Conservation (phyloP, 2,329 filamentous ascomycete genomes). For the Rhinocladiella mackenziei region DNA sequence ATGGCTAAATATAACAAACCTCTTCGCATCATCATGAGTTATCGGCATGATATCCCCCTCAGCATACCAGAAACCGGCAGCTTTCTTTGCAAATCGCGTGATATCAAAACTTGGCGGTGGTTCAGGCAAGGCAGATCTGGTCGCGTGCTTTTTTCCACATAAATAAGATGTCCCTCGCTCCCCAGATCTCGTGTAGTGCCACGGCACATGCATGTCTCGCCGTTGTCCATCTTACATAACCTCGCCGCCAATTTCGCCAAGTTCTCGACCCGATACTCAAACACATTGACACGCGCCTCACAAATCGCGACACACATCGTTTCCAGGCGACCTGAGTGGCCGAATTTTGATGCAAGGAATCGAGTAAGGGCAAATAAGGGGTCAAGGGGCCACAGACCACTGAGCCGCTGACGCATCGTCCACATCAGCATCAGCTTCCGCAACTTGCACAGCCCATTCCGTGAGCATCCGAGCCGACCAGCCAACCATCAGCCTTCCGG, state of each 20-base stretch:
- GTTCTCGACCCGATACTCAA: constrained; percentile 1
- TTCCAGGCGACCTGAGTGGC: constrained; percentile 5
- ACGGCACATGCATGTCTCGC: constrained; percentile 17
- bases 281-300: constrained; percentile 2
- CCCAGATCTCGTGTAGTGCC: background rate
- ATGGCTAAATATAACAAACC: too few species aligned
- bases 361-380: background rate
- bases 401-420: constrained; percentile 21
- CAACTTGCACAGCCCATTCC: constrained; percentile 11
- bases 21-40: too few species aligned
- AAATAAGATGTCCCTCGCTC: background rate
- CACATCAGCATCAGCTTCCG: constrained; percentile 17
- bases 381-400: background rate
- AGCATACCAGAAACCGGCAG: too few species aligned
- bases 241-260: constrained; percentile 9
- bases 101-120: too few species aligned
- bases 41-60: too few species aligned
- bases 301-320: constrained; percentile 1
- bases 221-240: constrained; percentile 13
- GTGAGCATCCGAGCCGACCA: constrained; percentile 20
- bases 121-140: too few species aligned
- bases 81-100: too few species aligned
- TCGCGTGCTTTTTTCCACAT: too few species aligned
- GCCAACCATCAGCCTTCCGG: constrained; percentile 15
- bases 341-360: background rate